These are phyloP conservation scores for Saturnispora halmiae DNA, from an alignment of 805 yeast genomes.

Conservation along the genomic window DNA sequence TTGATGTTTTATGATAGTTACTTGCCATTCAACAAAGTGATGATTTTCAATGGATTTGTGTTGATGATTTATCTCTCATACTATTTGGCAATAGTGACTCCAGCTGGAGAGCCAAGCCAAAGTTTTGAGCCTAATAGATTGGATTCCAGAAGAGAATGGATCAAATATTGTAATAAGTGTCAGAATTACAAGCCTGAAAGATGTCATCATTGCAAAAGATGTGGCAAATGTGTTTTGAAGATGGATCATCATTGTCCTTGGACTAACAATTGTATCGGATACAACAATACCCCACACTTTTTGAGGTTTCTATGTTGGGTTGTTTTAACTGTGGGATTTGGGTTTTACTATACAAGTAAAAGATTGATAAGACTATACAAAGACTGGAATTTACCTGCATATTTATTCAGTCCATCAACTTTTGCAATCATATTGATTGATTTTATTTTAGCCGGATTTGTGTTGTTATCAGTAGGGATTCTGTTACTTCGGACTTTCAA, in stretches of 20 bases:
- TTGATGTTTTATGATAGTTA: slow-evolving; percentile 40
- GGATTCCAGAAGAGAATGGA: slow-evolving; percentile 33
- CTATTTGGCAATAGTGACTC: slow-evolving; percentile 49
- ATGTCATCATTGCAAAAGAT: slow-evolving; percentile 76
- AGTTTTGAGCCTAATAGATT: slow-evolving; percentile 30
- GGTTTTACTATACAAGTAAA: slow-evolving; percentile 33
- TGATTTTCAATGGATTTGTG: slow-evolving; percentile 24
- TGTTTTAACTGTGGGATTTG: slow-evolving; percentile 39
- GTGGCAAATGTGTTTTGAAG: slow-evolving; percentile 64
- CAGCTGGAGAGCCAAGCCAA: slow-evolving; percentile 63
- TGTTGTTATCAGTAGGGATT: slow-evolving; percentile 48
- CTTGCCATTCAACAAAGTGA: slow-evolving; percentile 32
- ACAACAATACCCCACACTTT: slow-evolving; percentile 68
- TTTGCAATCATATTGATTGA: slow-evolving; percentile 47
- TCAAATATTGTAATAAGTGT: slow-evolving; percentile 68
- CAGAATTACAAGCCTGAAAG: slow-evolving; percentile 68
- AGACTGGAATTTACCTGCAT: slow-evolving; percentile 44
- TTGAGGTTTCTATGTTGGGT: slow-evolving; percentile 68
- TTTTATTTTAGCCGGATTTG: slow-evolving; percentile 48
- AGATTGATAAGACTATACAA: slow-evolving; percentile 39
- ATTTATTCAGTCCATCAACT: slow-evolving; percentile 43
- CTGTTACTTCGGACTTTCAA: slow-evolving; percentile 53
- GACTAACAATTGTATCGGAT: slow-evolving; percentile 88
- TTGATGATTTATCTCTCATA: slow-evolving; percentile 69
- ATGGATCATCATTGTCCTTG: slow-evolving; percentile 97